Conservation (phyloP, 2,329 filamentous ascomycete genomes). For the Trichoderma guizhouense region DNA sequence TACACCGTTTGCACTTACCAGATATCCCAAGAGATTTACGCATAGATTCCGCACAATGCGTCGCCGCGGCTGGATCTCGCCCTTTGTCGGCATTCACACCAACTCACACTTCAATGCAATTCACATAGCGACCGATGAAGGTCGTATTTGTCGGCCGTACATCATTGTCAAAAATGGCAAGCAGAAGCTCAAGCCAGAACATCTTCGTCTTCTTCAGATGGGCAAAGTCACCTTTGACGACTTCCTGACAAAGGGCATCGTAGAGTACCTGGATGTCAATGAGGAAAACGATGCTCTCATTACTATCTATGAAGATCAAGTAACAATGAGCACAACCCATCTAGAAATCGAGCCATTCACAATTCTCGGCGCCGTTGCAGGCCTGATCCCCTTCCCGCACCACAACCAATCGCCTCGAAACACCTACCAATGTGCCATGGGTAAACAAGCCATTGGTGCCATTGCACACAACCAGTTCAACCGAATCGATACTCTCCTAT, state of each 20-base stretch:
- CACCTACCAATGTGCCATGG: conserved; percentile 99
- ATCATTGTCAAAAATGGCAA: conserved; percentile 90
- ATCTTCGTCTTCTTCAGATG: conserved; percentile 76
- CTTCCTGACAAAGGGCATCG: conserved; percentile 82
- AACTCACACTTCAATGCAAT: conserved; percentile 90
- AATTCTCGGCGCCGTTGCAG: conserved; percentile 89
- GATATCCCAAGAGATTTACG: conserved; percentile 82
- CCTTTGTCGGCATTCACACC: conserved; percentile 94
- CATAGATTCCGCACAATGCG: conserved; percentile 81
- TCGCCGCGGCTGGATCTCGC: conserved; percentile 86
- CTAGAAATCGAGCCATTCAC: conserved; percentile 98
- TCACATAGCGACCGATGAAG: conserved; percentile 95
- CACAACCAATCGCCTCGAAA: conserved; percentile 99
- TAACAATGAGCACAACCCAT: conserved; percentile 82
- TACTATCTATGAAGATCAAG: conserved; percentile 81
- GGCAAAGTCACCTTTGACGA: conserved; percentile 90
- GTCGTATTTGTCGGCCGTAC: conserved; percentile 90
- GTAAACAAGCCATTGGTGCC: conserved; percentile 98
- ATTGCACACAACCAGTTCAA: conserved; percentile 98
- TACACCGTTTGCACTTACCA: conserved; percentile 84
- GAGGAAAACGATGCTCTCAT: conserved; percentile 97
- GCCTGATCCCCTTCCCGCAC: conserved; percentile 94
- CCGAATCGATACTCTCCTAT: conserved; percentile 91
- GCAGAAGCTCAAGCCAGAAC: conserved; percentile 73
- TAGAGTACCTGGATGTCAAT: conserved; percentile 97